Base-by-base conservation (phyloP, 129 eudicot species). In the Tagetes patula region DNA sequence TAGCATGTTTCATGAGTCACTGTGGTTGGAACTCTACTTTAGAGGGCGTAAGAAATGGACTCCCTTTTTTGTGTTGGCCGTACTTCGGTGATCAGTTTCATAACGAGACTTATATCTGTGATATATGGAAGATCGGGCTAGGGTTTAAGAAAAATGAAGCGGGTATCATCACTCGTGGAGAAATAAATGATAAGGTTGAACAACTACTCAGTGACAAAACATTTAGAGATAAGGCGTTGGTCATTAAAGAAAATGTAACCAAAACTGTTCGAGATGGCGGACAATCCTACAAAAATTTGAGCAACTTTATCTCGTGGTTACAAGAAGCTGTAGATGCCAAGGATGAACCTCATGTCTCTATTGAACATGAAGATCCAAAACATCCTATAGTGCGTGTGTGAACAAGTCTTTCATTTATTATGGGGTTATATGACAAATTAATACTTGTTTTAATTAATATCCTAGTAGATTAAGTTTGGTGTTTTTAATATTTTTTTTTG, bases 1-100 rank as follows among this genome's bases (percentile, higher is more conserved):
- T 87, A 11, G 88, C 87, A 27, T 83, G 88, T 63, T 89, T 89
- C 41, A 2, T 84, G 52, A 86, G 80, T 60, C 92, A 89, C 41
- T 86, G 87, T 55, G 92, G 96, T 14, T 86, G 96, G 89, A 86
- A 89, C 56, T 89, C 96, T 7, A 85, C 85, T 14, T 12, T 81
- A 14, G 92, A 87, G 61, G 84, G 86, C 31, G 53, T 84, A 36
- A 75, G 82, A 67, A 82, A 79, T 47, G 96, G 96, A 12, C 64
- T 82, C 1, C 92, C 92, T 31, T 82, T 87, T 41, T 58, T 89
- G 59, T 89, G 92, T 56, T 87, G 90, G 90, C 96, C 92, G 11
- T 89, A 87, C 73, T 87, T 84, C 64, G 85, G 79, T 1, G 90
- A 89, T 75, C 96, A 89, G 50, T 71, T 72, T 64, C 36, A 67